Evolutionary conservation across 2,329 filamentous ascomycete species (phyloP), one percentile per base, ranked within the genome.

Genomic region (Aspergillus glaucus): DNA sequence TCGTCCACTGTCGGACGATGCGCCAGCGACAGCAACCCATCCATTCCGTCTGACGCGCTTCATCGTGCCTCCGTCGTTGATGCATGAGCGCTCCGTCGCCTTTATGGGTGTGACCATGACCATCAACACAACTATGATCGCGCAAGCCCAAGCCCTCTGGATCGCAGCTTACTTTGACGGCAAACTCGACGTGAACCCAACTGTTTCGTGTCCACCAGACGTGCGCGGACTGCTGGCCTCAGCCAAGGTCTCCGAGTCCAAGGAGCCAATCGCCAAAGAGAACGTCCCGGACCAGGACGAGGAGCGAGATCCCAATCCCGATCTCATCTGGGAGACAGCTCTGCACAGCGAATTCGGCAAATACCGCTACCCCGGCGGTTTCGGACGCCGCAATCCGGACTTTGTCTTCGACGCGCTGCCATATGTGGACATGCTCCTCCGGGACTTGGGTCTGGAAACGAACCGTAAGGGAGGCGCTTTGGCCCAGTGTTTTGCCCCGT

Each of bases 391-490:
- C 2, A 65, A 68, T 9, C 67, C 68, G 0, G 86, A 88, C 62
- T 84, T 90, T 55, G 82, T 87, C 15, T 91, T 92, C 60, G 88
- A 93, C 64, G 79, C 79, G 0, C 63, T 92, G 47, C 86, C 86
- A 3, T 93, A 89, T 60, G 63, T 88, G 15, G 87, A 91, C 64
- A 59, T 84, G 59, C 63, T 92, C 60, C 62, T 87, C 51, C 68
- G 70, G 4, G 87, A 92, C 63, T 58, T 91, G 48, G 85, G 80
- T 0, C 64, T 90, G 47, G 69, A 75, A 15, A 70, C 70, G 1
- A 56, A 55, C 52, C 57, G 71, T 21, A 75, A 73, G 52, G 40
- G 47, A 1, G 60, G 64, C 4, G 43, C 53, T 4, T 47, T 67
- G n/a, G 57, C 61, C 1, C 68, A 68, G 48, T 54, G 68, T 24